Percentiles rank a stretch among this genome's conserved stretches.
phyloP scores from a whole-genome alignment of 2,329 filamentous ascomycete genomes.

The Cladophialophora chaetospira region DNA sequence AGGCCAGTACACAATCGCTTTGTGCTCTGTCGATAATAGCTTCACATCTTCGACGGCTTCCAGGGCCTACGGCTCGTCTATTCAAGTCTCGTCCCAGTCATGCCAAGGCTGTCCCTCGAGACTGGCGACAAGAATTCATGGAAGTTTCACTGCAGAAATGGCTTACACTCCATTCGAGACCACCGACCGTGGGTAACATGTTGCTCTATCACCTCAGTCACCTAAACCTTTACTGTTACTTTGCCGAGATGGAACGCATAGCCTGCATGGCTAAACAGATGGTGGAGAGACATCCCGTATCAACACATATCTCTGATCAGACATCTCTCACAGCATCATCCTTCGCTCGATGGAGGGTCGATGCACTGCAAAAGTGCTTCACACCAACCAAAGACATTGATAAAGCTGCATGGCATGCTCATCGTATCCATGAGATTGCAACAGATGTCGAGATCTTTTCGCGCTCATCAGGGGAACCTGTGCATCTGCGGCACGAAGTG shows the following conservation, averaged over 20 bases:
- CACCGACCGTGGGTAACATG: not conserved
- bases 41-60: not conserved
- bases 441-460: not conserved
- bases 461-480: not conserved
- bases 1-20: not conserved
- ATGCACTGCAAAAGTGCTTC: slow-evolving; percentile 4
- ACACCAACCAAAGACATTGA: not conserved
- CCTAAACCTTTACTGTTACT: slow-evolving; percentile 5
- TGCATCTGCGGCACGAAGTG: slow-evolving; percentile 1
- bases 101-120: not conserved
- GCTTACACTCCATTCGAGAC: not conserved
- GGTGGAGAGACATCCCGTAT: too few relatives aligned
- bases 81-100: not conserved
- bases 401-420: slow-evolving; percentile 7
- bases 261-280: not conserved
- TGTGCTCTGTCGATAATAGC: not conserved
- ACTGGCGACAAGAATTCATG: slow-evolving; percentile 4
- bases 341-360: not conserved
- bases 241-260: not conserved
- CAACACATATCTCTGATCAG: too few relatives aligned
- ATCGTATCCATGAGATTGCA: not conserved
- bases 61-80: not conserved
- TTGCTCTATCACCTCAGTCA: slow-evolving; percentile 9
- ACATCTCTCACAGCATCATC: not conserved
- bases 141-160: slow-evolving; percentile 10